Evolutionary conservation across 169 alveolate genomes (phyloP), one percentile per base, ranked within the genome.

Genomic region (Eimeria necatrix): DNA sequence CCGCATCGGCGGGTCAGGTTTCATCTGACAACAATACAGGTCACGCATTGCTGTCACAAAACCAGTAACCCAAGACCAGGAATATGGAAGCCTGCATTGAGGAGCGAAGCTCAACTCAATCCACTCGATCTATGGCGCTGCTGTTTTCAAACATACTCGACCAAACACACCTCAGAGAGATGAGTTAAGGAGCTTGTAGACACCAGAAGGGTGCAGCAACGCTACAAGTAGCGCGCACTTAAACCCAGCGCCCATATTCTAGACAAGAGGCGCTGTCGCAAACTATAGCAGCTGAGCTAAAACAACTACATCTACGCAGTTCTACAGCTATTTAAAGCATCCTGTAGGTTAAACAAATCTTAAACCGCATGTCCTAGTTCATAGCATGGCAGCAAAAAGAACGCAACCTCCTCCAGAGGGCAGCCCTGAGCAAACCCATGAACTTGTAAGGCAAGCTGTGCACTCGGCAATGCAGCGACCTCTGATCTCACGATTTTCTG

Each of bases 191-290:
- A 18, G 93, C 93, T 86, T 61, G 93, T 18, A 68, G 93, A 68
- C 84, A 48, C 84, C 93, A 86, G 84, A 86, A 18, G 93, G 93
- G 70, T 86, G 91, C 91, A 84, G 91, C 91, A 84, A 59, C 91
- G 78, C 51, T 59, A 4, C 0, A 49, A 84, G 59, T 2, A 32
- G 60, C 61, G 91, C 12, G 93, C 93, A 51, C 64, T 60, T 86
- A 64, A 64, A 32, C 84, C 93, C 70, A 64, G 84, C 84, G 70
- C 93, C 93, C 80, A 14, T 7, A 32, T 2, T 32, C 41, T 32
- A 2, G 41, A 32, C 41, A 32, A 32, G 4, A 41, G 73, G 14
- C 16, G 10, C 52, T n/a, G 32, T 2, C 4, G 3, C 7, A 0
- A 53, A n/a, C 70, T n/a, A 4, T 1, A 14, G 7, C 16, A 9